Evolutionary conservation across 1,139 yeast species (phyloP), one percentile per base, ranked within the genome.

Genomic region (Kurtzmaniella natalensis): DNA sequence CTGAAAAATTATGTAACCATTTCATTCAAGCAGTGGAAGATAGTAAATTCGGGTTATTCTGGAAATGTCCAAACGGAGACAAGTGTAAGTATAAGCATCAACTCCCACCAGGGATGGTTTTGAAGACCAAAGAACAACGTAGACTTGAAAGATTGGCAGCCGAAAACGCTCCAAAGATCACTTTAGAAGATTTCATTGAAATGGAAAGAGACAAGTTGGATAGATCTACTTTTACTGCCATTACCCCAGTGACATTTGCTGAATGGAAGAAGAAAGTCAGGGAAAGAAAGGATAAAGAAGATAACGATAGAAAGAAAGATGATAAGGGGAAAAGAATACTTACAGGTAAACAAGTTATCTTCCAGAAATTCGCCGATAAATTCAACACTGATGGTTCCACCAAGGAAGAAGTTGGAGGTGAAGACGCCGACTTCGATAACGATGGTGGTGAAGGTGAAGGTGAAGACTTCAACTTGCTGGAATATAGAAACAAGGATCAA

Each of bases 41-140:
- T 53, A 94, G 94, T 38, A 89, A 92, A 57, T 92, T 94, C 56
- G 98, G 99, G 50, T 92, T 98, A 98, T 89, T 92, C 62, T 92
- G 98, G 99, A 75, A 76, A 21, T 92, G 99, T 67, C 99, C 98
- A 24, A 86, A 86, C 49, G 92, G 92, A 27, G 80, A 82, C 46
- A 82, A 78, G 37, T 94, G 99, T 76, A 92, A 83, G 69, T 94
- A 94, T 67, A 80, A 76, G 59, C 99, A 94, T 61, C 83, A 97
- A n/a, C 72, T 94, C 50, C 99, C 99, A 28, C 88, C 94, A 30
- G 99, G 98, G 1, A 94, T 88, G 59, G 94, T 87, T 36, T 76
- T 94, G 63, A 94, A 92, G 71, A 92, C 98, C 31, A 89, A 88
- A 62, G 98, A 92, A 58, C 96, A 94, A 59, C 82, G 85, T 71